A percentile compares a stretch with the other conserved stretches of the same genome.
Evolutionary conservation across 805 yeast genomes (phyloP).

Genomic region (Ogataea corticis): DNA sequence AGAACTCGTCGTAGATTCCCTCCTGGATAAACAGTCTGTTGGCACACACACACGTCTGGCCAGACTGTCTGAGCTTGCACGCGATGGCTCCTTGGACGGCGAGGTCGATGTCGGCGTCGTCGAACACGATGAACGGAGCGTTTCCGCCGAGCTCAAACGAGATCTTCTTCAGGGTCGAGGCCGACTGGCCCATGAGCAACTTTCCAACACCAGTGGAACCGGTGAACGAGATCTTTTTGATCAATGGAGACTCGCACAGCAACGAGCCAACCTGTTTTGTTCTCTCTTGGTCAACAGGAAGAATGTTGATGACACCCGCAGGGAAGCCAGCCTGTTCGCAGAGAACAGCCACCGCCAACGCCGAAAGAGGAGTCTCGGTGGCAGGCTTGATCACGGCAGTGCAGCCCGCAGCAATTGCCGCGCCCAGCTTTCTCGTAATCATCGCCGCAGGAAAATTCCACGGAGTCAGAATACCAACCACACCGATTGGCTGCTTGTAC

Average conservation of each 20-base stretch:
- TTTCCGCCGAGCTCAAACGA: constrained; percentile 81
- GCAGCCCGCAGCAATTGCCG: constrained; percentile 80
- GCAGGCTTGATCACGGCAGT: constrained; percentile 79
- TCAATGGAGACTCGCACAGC: constrained; percentile 53
- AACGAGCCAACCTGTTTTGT: constrained; percentile 53
- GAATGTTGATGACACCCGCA: constrained; percentile 63
- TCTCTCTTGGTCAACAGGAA: constrained; percentile 46
- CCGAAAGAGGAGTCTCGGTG: constrained; percentile 70
- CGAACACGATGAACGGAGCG: constrained; percentile 75
- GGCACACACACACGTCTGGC: constrained; percentile 83
- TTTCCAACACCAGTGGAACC: constrained; percentile 79
- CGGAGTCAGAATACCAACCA: constrained; percentile 76
- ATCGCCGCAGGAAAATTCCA: constrained; percentile 86
- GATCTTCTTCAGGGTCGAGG: constrained; percentile 64
- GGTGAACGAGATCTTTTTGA: constrained; percentile 72
- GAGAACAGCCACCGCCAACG: constrained; percentile 63
- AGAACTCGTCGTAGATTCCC: constrained; percentile 62
- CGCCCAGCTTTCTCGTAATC: constrained; percentile 74
- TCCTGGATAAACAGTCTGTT: constrained; percentile 69
- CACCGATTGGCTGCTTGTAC: constrained; percentile 76
- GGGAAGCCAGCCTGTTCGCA: constrained; percentile 72
- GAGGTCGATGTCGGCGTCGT: constrained; percentile 65
- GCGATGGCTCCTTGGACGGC: constrained; percentile 69
- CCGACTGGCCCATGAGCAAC: constrained; percentile 59
- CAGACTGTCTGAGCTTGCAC: constrained; percentile 72